phyloP scores from a whole-genome alignment of 1,139 yeast genomes.

The Pichia inconspicua region DNA sequence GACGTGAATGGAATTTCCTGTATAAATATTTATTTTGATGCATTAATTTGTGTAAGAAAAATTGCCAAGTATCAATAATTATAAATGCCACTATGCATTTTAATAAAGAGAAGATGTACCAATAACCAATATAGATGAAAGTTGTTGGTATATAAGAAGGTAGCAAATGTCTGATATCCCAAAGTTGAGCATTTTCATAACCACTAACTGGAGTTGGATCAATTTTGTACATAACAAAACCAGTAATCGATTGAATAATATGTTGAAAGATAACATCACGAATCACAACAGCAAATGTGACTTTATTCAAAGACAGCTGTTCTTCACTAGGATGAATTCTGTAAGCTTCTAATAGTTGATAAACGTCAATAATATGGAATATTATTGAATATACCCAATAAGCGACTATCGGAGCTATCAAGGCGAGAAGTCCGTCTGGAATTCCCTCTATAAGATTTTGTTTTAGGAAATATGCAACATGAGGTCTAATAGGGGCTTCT shows the following conservation, averaged over 20 bases:
- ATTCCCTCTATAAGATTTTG: conserved; percentile 46
- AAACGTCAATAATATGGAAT: conserved; percentile 69
- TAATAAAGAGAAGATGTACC: conserved; percentile 47
- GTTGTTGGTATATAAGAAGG: conserved; percentile 40
- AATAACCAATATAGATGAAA: conserved; percentile 42
- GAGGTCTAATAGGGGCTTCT: conserved; percentile 17
- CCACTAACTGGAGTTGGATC: conserved; percentile 70
- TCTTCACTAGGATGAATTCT: conserved; percentile 91
- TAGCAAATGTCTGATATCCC: conserved; percentile 49
- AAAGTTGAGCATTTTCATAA: conserved; percentile 57
- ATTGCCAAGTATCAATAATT: conserved; percentile 92
- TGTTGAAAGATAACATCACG: conserved; percentile 83
- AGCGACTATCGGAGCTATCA: conserved; percentile 66
- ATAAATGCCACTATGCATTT: conserved; percentile 58
- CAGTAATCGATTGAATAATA: conserved; percentile 67
- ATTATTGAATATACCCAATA: conserved; percentile 75
- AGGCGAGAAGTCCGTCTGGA: conserved; percentile 68
- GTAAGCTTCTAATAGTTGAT: conserved; percentile 69
- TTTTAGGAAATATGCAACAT: conserved; percentile 20
- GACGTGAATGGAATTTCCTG: conserved; percentile 82
- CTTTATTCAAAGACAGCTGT: conserved; percentile 67
- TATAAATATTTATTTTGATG: conserved; percentile 73
- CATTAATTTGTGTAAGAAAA: conserved; percentile 81
- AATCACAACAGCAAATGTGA: conserved; percentile 58
- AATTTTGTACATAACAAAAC: conserved; percentile 42